Evolutionary conservation across 257 asterid genomes (phyloP).

Genomic region (Euphrasia confusa): DNA sequence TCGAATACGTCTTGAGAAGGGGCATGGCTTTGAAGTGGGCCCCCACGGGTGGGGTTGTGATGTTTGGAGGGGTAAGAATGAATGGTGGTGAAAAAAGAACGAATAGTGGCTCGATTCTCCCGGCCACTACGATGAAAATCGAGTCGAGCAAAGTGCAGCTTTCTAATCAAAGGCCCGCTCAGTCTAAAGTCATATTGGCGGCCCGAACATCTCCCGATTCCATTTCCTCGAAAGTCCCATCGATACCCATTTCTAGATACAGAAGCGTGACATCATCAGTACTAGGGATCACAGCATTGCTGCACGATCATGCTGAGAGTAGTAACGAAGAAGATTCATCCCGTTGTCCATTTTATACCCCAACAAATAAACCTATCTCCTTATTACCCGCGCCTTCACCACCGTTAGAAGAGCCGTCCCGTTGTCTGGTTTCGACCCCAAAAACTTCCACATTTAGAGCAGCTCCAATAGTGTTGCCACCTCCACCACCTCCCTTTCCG

Average conservation of each 20-base stretch:
- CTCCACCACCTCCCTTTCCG: conserved; percentile 24
- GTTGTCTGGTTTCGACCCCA: background rate
- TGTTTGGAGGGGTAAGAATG: conserved; percentile 50
- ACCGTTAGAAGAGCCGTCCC: conserved; percentile 14
- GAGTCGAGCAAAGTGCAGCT: conserved; percentile 29
- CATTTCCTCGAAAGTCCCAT: conserved; percentile 26
- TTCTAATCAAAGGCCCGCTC: conserved; percentile 35
- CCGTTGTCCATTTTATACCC: conserved; percentile 21
- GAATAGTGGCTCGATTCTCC: too few species aligned
- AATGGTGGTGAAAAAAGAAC: background rate
- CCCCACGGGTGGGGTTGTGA: conserved; percentile 34
- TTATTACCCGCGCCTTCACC: too few species aligned
- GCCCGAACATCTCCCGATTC: conserved; percentile 25
- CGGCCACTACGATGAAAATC: conserved; percentile 18
- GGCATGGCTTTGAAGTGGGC: conserved; percentile 50
- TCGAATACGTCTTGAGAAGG: conserved; percentile 61
- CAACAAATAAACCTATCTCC: too few species aligned
- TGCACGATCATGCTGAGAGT: conserved; percentile 44
- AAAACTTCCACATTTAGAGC: background rate
- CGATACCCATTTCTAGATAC: conserved; percentile 39
- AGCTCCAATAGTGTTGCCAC: background rate
- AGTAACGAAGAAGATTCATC: conserved; percentile 21
- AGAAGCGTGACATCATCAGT: conserved; percentile 38
- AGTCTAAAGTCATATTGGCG: conserved; percentile 36
- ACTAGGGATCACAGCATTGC: conserved; percentile 66